Conservation (phyloP, 2,329 filamentous ascomycete genomes). For the Monosporascus sp. region DNA sequence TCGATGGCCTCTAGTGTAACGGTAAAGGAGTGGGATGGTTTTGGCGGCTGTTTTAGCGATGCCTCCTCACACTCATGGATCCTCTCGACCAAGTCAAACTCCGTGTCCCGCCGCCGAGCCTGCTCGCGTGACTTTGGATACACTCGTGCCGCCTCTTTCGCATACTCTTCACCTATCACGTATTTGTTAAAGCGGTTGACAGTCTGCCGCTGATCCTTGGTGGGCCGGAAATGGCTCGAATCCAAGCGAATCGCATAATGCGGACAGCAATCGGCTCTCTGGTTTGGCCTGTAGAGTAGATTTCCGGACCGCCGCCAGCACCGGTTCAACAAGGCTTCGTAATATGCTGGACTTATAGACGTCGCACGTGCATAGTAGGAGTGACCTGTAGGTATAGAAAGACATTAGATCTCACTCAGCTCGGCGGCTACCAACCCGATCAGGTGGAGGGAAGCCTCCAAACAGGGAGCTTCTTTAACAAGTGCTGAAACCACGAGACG, state of each 20-base stretch:
- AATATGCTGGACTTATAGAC: slow-evolving; percentile 59
- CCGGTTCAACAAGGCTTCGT: slow-evolving; percentile 67
- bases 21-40: slow-evolving; percentile 62
- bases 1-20: slow-evolving; percentile 66
- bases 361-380: slow-evolving; percentile 66
- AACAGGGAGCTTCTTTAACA: background rate
- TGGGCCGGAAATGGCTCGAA: slow-evolving; percentile 57
- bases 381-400: slow-evolving; percentile 47
- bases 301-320: slow-evolving; percentile 72
- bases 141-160: slow-evolving; percentile 56
- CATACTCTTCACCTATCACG: slow-evolving; percentile 64
- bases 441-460: slow-evolving; percentile 7
- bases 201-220: slow-evolving; percentile 68
- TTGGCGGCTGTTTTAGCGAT: slow-evolving; percentile 51
- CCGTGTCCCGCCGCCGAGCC: slow-evolving; percentile 56
- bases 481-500: background rate
- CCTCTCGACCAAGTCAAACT: slow-evolving; percentile 62
- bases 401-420: slow-evolving; percentile 23
- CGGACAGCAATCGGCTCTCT: slow-evolving; percentile 78
- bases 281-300: slow-evolving; percentile 74
- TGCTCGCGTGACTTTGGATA: slow-evolving; percentile 65
- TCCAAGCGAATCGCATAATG: slow-evolving; percentile 82
- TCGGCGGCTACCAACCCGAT: slow-evolving; percentile 12
- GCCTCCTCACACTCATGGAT: slow-evolving; percentile 64
- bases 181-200: slow-evolving; percentile 72